Evolutionary conservation across 192 early-diverging fungal genomes (phyloP).

Genomic region (Chytriomyces confervae): DNA sequence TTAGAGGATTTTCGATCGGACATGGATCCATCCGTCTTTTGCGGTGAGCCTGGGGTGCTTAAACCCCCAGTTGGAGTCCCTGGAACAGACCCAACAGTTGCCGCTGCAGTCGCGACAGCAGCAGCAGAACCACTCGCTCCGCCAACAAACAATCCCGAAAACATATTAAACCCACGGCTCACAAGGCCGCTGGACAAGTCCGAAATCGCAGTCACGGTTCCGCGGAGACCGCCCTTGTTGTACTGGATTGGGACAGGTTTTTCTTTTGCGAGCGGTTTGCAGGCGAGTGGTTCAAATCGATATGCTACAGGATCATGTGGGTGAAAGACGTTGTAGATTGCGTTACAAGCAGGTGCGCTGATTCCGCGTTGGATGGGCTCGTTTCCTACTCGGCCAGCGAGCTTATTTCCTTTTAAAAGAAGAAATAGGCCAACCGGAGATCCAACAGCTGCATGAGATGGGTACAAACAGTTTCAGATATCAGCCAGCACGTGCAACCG

Average conservation of each 20-base stretch:
- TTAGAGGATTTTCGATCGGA: background rate
- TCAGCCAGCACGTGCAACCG: slow-evolving; percentile 8
- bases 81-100: background rate
- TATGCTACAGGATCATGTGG: slow-evolving; percentile 73
- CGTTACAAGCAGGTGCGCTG: slow-evolving; percentile 65
- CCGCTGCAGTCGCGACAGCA: background rate
- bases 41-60: background rate
- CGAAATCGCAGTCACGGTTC: slow-evolving; percentile 65
- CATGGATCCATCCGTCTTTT: background rate
- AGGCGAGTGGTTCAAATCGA: slow-evolving; percentile 74
- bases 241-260: slow-evolving; percentile 80
- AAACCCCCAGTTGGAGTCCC: background rate
- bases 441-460: slow-evolving; percentile 62
- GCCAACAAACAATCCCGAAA: slow-evolving; percentile 35
- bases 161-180: slow-evolving; percentile 68
- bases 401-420: slow-evolving; percentile 73
- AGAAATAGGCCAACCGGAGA: slow-evolving; percentile 83
- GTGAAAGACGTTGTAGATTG: slow-evolving; percentile 81
- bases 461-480: background rate
- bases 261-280: slow-evolving; percentile 58
- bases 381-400: slow-evolving; percentile 42
- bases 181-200: slow-evolving; percentile 74
- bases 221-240: slow-evolving; percentile 80
- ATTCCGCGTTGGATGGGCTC: slow-evolving; percentile 17
- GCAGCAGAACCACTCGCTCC: background rate